Base-by-base conservation (phyloP, 1,284 basidiomycete genomes). In the Tetrapyrgos nigripes region DNA sequence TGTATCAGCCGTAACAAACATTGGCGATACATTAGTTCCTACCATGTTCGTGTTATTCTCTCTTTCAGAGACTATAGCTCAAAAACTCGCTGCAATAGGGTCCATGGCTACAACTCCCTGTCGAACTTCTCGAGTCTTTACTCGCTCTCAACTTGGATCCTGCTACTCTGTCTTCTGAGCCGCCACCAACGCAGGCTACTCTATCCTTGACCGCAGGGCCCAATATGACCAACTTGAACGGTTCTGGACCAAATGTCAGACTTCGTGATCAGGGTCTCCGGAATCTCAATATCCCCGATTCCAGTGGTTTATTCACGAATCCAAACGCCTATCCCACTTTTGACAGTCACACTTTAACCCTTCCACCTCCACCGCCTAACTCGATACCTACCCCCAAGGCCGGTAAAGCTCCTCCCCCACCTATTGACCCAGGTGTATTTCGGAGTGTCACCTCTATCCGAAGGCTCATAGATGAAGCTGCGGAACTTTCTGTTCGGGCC, bases 1-100 rank as follows among this genome's bases (percentile, higher is more conserved):
- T 91, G 88, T 69, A 93, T 93, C 65, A 91, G 89, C 76, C 84
- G 91, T 64, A 92, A 93, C 75, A 93, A 93, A 70, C 91, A 93
- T 68, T 93, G 91, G 91, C 83, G 87, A 28, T 93, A 93, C 67
- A 93, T 93, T 73, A 91, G 89, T 71, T 93, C 92, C 24, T 93
- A 92, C 71, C 92, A 93, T 73, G 91, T 93, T 75, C 58, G 87
- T 86, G 40, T 48, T 24, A 49, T 31, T 59, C 43, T 55, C 37
- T 57, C 28, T 43, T 37, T 44, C 35, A 46, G 28, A 35, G 23
- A 23, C 19, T 24, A 23, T 47, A 33, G 49, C 19, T 53, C 53
- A 19, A 40, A 6, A 44, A 55, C 33, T 23, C 46, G 43, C 33
- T 24, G 17, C 47, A 50, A 37, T 66, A 94, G 91, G 92, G 92